These are phyloP conservation scores for Acacia acuminata DNA, from an alignment of 306 rosid species.

Conservation along the genomic window DNA sequence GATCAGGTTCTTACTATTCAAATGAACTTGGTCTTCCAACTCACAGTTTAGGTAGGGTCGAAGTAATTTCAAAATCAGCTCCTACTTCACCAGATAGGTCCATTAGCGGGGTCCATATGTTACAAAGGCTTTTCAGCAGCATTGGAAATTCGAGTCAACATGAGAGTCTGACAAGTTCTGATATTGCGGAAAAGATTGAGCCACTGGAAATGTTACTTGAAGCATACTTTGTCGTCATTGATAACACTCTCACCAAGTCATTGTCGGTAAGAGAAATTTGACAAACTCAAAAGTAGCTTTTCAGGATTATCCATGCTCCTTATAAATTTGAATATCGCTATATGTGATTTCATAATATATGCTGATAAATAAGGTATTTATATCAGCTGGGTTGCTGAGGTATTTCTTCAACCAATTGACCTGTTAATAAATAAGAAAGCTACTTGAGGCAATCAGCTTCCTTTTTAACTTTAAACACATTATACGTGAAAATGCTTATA, in stretches of 20 bases:
- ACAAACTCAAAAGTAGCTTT: constrained; percentile 17
- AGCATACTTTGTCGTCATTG: constrained; percentile 91
- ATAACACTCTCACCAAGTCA: constrained; percentile 83
- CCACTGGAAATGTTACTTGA: constrained; percentile 95
- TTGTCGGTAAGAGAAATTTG: constrained; percentile 63
- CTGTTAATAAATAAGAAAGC: not conserved
- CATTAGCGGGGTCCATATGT: constrained; percentile 50
- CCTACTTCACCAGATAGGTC: constrained; percentile 75
- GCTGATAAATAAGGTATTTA: not conserved
- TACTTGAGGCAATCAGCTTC: constrained; percentile 8
- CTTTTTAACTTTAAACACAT: not conserved
- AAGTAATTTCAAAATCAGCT: constrained; percentile 60
- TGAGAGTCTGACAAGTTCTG: constrained; percentile 63
- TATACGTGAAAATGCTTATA: not conserved
- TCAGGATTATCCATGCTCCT: constrained; percentile 14
- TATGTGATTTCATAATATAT: not conserved
- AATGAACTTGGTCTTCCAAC: constrained; percentile 48
- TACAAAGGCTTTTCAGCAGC: constrained; percentile 79
- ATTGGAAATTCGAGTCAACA: constrained; percentile 60
- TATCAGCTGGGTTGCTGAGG: not conserved
- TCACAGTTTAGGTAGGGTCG: constrained; percentile 26
- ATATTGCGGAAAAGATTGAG: constrained; percentile 60
- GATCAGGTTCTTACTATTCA: constrained; percentile 45
- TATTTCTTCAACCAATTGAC: not conserved
- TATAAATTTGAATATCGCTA: not conserved